Conservation (phyloP, 768 basidiomycete species). For the Ramaria rubella region DNA sequence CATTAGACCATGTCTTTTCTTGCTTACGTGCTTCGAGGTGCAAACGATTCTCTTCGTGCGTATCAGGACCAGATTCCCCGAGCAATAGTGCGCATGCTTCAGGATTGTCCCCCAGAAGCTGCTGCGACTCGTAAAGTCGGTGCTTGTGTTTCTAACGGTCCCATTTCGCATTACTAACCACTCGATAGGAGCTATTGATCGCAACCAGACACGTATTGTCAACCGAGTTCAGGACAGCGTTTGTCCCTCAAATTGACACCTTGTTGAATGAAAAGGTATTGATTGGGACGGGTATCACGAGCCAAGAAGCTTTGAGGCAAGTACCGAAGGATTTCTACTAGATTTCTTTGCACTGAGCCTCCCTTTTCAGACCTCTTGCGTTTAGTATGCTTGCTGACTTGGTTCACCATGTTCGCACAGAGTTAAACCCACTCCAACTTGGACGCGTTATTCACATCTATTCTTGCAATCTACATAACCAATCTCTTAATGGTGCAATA, state of each 20-base stretch:
- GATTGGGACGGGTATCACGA: conserved; percentile 76
- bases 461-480: conserved; percentile 84
- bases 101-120: conserved; percentile 87
- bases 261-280: conserved; percentile 87
- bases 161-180: no score
- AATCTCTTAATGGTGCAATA: conserved; percentile 68
- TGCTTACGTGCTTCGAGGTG: conserved; percentile 78
- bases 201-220: conserved; percentile 86
- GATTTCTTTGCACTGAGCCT: conserved; percentile 7
- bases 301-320: conserved; percentile 78
- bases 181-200: conserved; percentile 75
- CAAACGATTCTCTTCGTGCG: conserved; percentile 54
- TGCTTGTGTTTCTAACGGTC: background rate
- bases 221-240: conserved; percentile 67
- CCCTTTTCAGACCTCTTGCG: conserved; percentile 53
- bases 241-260: conserved; percentile 80
- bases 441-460: conserved; percentile 75
- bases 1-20: conserved; percentile 83
- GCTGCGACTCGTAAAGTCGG: conserved; percentile 73
- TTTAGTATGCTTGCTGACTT: conserved; percentile 90
- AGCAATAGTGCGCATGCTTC: conserved; percentile 76
- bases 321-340: conserved; percentile 17
- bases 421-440: conserved; percentile 72
- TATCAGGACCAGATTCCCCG: conserved; percentile 79
- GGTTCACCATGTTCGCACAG: conserved; percentile 82